These are phyloP conservation scores for Elsinoe batatas DNA, from an alignment of 2,329 filamentous ascomycete species.

Conservation along the genomic window DNA sequence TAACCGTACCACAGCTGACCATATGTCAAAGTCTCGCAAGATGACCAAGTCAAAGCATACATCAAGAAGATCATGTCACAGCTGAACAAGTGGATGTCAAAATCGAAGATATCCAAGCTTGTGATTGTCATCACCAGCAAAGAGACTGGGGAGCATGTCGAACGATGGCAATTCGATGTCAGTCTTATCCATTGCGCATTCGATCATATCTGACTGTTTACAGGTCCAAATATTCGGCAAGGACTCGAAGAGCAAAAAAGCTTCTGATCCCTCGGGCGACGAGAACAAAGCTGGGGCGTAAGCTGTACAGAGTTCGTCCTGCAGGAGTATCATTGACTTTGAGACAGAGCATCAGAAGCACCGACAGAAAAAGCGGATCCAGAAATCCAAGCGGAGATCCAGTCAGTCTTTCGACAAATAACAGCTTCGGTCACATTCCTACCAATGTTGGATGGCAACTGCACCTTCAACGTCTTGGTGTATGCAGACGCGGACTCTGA, in stretches of 20 bases:
- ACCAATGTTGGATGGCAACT: conserved; percentile 85
- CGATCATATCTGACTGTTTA: not conserved
- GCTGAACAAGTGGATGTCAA: conserved; percentile 94
- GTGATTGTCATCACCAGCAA: conserved; percentile 96
- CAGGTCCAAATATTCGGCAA: conserved; percentile 49
- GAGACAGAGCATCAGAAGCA: conserved; percentile 20
- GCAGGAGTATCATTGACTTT: conserved; percentile 17
- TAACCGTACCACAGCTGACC: conserved; percentile 18
- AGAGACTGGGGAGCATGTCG: conserved; percentile 90
- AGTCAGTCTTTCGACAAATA: conserved; percentile 94
- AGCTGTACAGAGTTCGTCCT: conserved; percentile 18
- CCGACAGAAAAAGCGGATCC: conserved; percentile 70
- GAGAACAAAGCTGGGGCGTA: conserved; percentile 57
- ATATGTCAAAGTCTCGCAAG: conserved; percentile 59
- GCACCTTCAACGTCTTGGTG: conserved; percentile 96
- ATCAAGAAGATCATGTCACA: conserved; percentile 99
- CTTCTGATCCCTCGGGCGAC: conserved; percentile 43
- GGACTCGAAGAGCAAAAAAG: conserved; percentile 35
- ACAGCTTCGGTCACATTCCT: conserved; percentile 96
- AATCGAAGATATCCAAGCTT: conserved; percentile 92
- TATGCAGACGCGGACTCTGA: conserved; percentile 96
- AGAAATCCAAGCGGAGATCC: conserved; percentile 92
- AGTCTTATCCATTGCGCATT: conserved; percentile 15
- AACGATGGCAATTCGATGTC: conserved; percentile 97
- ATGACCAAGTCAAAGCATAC: conserved; percentile 97